Conservation (phyloP, 106 monocot species). For the Platanthera zijinensis region DNA sequence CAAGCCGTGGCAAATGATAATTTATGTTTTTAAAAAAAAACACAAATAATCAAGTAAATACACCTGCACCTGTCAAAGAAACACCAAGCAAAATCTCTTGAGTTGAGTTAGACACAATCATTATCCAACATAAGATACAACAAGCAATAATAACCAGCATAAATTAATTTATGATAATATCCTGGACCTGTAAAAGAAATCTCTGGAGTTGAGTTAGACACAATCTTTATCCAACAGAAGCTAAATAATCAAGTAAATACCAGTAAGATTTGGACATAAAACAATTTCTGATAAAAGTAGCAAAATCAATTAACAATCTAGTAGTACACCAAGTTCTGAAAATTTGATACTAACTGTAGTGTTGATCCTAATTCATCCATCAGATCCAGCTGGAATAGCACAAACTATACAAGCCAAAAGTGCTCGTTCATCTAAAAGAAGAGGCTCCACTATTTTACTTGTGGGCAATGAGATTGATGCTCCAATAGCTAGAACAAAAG, state of each 20-base stretch:
- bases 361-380: slow-evolving; percentile 69
- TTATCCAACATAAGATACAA: neutral
- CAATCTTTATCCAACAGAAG: neutral
- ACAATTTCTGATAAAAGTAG: neutral
- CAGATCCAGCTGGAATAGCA: slow-evolving; percentile 73
- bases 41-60: no score
- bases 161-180: neutral
- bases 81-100: no score
- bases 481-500: slow-evolving; percentile 11
- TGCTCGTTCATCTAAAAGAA: slow-evolving; percentile 80
- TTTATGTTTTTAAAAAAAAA: no score
- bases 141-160: neutral
- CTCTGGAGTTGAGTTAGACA: neutral
- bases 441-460: slow-evolving; percentile 21
- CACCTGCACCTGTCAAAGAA: no score
- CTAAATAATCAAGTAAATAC: neutral
- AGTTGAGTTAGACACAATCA: no score
- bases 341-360: slow-evolving; percentile 51
- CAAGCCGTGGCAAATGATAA: no score
- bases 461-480: slow-evolving; percentile 14
- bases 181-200: neutral
- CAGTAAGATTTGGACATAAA: neutral
- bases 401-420: slow-evolving; percentile 96
- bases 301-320: neutral
- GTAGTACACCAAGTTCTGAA: neutral